Conservation (phyloP, 2,329 filamentous ascomycete species). For the Arthrobotrys musiformis region DNA sequence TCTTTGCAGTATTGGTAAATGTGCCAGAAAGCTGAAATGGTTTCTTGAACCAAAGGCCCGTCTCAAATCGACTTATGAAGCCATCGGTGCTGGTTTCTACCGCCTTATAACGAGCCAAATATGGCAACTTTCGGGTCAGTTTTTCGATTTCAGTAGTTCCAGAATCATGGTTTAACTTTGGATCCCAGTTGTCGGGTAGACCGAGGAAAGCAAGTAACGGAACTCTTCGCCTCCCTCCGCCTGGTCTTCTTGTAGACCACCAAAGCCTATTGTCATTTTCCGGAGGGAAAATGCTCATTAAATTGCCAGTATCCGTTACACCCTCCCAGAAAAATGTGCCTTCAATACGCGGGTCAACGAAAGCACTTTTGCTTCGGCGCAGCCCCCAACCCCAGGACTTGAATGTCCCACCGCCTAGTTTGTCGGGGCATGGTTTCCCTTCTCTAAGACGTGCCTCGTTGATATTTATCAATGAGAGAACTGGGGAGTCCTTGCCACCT, state of each 20-base stretch:
- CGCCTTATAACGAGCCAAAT: slow-evolving; percentile 27
- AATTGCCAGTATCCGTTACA: neutral
- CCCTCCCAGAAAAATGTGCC: slow-evolving; percentile 12
- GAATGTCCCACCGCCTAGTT: slow-evolving; percentile 14
- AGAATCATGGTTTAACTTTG: neutral
- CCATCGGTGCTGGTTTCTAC: slow-evolving; percentile 10
- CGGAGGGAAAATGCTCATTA: slow-evolving; percentile 3
- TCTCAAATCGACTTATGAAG: neutral
- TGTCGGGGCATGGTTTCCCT: slow-evolving; percentile 3
- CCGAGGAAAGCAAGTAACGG: slow-evolving; percentile 11
- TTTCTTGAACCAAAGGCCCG: slow-evolving; percentile 8
- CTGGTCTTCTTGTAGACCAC: neutral
- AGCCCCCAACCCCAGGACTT: slow-evolving; percentile 6
- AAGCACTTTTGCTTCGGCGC: neutral
- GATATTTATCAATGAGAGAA: neutral
- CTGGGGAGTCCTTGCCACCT: neutral
- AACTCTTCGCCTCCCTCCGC: neutral
- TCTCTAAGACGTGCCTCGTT: neutral
- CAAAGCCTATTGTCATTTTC: slow-evolving; percentile 19
- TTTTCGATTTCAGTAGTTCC: neutral
- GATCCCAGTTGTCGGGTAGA: neutral
- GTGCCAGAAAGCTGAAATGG: slow-evolving; percentile 15
- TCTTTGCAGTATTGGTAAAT: slow-evolving; percentile 20
- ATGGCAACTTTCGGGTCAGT: slow-evolving; percentile 9
- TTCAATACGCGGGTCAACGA: slow-evolving; percentile 24